Conservation (phyloP, 1,139 yeast species). For the Fermentozyma sake region DNA sequence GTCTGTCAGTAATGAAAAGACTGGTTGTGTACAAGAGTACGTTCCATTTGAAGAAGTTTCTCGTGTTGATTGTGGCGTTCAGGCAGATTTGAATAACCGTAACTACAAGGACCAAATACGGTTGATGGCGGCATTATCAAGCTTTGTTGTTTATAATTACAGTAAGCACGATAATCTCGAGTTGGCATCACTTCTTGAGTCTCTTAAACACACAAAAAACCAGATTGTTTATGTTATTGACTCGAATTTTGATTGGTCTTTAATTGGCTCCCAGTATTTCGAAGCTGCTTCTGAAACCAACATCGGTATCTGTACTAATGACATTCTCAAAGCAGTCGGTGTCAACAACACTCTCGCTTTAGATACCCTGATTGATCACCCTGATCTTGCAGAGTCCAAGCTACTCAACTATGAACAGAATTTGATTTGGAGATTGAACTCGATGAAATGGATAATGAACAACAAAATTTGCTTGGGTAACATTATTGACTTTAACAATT, state of each 20-base stretch:
- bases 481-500: slow-evolving; percentile 26
- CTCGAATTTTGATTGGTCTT: slow-evolving; percentile 7
- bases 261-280: slow-evolving; percentile 3
- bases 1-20: slow-evolving; percentile 2
- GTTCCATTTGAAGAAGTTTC: slow-evolving; percentile 11
- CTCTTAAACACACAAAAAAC: slow-evolving; percentile 7
- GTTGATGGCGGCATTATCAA: slow-evolving; percentile 30
- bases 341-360: too few relatives aligned
- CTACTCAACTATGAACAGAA: slow-evolving; percentile 34
- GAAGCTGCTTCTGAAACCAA: too few relatives aligned
- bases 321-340: too few relatives aligned
- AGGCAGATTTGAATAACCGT: slow-evolving; percentile 24
- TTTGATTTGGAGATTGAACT: slow-evolving; percentile 32
- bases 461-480: slow-evolving; percentile 30
- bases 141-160: slow-evolving; percentile 32
- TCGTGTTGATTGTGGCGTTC: slow-evolving; percentile 2
- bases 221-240: slow-evolving; percentile 10
- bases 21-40: too few relatives aligned
- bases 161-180: slow-evolving; percentile 13
- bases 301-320: too few relatives aligned
- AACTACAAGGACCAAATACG: slow-evolving; percentile 29
- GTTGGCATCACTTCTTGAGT: slow-evolving; percentile 8
- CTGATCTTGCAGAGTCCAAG: slow-evolving; percentile 19
- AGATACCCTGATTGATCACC: too few relatives aligned
- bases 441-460: slow-evolving; percentile 26